These are phyloP conservation scores for Penicillium coffeae DNA, from an alignment of 495 filamentous ascomycete species.

Conservation along the genomic window DNA sequence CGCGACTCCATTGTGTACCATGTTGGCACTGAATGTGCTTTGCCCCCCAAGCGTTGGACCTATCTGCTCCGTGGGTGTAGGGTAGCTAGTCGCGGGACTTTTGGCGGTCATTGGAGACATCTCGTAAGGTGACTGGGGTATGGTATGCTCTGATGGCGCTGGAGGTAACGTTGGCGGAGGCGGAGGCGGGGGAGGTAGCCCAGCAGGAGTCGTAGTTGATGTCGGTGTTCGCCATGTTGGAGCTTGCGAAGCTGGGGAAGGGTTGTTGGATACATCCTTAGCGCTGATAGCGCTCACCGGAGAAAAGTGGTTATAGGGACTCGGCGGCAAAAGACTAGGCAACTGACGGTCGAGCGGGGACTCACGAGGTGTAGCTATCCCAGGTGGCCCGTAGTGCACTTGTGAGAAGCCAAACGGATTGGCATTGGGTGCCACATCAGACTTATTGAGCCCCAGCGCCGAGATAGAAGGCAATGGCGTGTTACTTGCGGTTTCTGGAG, in stretches of 20 bases:
- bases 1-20: slow-evolving; percentile 22
- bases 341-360: slow-evolving; percentile 31
- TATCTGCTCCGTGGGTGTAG: slow-evolving; percentile 39
- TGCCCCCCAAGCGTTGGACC: slow-evolving; percentile 21
- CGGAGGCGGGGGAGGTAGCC: slow-evolving; percentile 3
- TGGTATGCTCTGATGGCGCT: slow-evolving; percentile 4
- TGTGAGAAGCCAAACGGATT: slow-evolving; percentile 16
- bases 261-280: slow-evolving; percentile 35
- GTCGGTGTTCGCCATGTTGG: slow-evolving; percentile 24
- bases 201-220: slow-evolving; percentile 23
- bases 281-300: slow-evolving; percentile 38
- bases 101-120: slow-evolving; percentile 26
- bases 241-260: slow-evolving; percentile 36
- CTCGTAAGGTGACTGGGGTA: slow-evolving; percentile 21
- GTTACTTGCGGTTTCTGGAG: slow-evolving; percentile 33
- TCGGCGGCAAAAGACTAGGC: slow-evolving; percentile 23
- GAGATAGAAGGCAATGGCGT: slow-evolving; percentile 42
- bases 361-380: slow-evolving; percentile 33
- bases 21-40: slow-evolving; percentile 14
- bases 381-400: slow-evolving; percentile 18
- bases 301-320: slow-evolving; percentile 37
- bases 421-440: slow-evolving; percentile 16
- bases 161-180: slow-evolving; percentile 5
- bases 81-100: slow-evolving; percentile 39
- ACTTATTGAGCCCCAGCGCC: slow-evolving; percentile 28